These are phyloP conservation scores for Lepidium sativum DNA, from an alignment of 345 rosid genomes.

Conservation along the genomic window DNA sequence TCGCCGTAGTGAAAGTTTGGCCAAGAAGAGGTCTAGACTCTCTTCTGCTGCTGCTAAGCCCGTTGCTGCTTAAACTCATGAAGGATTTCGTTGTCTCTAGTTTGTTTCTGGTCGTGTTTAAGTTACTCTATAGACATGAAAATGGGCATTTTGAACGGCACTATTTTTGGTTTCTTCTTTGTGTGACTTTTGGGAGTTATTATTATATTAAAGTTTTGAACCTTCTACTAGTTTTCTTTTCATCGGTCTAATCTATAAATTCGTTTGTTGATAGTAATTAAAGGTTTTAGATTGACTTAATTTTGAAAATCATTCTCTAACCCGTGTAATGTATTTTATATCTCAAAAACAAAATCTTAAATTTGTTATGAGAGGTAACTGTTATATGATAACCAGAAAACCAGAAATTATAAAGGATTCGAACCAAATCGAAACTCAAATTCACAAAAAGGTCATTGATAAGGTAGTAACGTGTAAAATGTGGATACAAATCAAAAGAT, in stretches of 20 bases:
- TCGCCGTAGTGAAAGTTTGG: conserved; percentile 83
- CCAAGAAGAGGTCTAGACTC: conserved; percentile 79
- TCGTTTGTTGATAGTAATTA: background rate
- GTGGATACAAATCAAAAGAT: background rate
- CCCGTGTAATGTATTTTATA: too few relatives aligned
- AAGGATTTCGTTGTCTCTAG: background rate
- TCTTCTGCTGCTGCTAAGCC: conserved; percentile 81
- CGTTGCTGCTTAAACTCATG: conserved; percentile 35
- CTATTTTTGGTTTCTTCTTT: background rate
- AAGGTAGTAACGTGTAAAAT: background rate
- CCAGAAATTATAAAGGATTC: too few relatives aligned
- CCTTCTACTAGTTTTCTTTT: background rate
- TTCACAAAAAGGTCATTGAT: background rate
- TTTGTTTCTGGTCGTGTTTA: conserved; percentile 11
- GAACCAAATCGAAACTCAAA: background rate
- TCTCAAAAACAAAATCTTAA: too few relatives aligned
- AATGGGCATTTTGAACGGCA: conserved; percentile 1
- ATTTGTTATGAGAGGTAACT: background rate
- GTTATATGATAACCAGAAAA: background rate
- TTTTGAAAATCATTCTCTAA: too few relatives aligned
- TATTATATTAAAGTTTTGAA: conserved; percentile 16
- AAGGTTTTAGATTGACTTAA: too few relatives aligned
- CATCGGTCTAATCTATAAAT: too few relatives aligned
- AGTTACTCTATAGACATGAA: conserved; percentile 5
- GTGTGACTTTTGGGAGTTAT: background rate